A percentile compares a stretch with the other conserved stretches of the same genome.
phyloP scores from a whole-genome alignment of 2,329 filamentous ascomycete species.

The Bipolaris zeicola region DNA sequence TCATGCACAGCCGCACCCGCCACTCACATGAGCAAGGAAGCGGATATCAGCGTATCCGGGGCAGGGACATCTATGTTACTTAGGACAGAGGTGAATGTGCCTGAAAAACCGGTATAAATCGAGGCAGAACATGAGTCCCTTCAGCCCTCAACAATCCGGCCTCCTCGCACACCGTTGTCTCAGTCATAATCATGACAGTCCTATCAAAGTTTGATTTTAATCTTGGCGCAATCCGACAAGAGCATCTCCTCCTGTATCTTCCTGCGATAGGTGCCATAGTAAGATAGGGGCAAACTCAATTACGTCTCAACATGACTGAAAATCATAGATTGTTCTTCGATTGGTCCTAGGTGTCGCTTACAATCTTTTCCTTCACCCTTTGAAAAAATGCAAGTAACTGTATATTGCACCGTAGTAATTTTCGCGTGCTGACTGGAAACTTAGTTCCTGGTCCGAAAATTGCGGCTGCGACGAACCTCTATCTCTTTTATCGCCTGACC shows the following conservation, averaged over 20 bases:
- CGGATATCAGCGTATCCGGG: not conserved
- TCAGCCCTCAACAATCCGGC: not conserved
- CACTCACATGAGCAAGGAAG: not conserved
- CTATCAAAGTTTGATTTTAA: not conserved
- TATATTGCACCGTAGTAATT: not conserved
- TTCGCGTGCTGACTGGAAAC: not conserved
- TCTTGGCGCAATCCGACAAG: not conserved
- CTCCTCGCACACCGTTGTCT: not conserved
- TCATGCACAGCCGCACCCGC: not conserved
- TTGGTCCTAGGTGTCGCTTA: not conserved
- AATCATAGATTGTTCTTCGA: not conserved
- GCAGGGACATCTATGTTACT: not conserved
- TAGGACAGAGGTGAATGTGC: not conserved
- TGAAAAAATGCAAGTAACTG: conserved; percentile 2
- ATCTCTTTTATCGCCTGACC: not conserved
- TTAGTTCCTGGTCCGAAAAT: not conserved
- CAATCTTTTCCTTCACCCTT: conserved; percentile 2
- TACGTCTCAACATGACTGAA: not conserved
- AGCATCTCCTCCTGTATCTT: not conserved
- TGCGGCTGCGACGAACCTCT: not conserved
- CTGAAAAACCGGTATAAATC: not conserved
- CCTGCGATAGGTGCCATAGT: not conserved
- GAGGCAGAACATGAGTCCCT: not conserved
- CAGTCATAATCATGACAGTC: not conserved
- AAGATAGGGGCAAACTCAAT: not conserved